Conservation (phyloP, 108 stramenopile genomes). For the Cyclotella kingstonii region DNA sequence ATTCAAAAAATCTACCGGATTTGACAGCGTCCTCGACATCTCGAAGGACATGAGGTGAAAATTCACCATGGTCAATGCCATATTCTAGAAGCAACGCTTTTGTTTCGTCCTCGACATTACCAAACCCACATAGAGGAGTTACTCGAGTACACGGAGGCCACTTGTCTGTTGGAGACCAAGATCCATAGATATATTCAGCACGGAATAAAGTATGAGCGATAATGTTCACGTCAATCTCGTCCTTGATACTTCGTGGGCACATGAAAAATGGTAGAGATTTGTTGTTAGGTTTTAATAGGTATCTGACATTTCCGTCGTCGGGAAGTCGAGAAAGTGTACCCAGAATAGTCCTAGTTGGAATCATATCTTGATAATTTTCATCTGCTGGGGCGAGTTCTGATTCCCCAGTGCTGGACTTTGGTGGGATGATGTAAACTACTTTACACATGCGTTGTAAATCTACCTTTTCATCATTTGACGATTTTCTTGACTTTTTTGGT, state of each 20-base stretch:
- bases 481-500: slow-evolving; percentile 21
- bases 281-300: slow-evolving; percentile 65
- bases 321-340: slow-evolving; percentile 54
- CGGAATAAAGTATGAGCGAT: slow-evolving; percentile 42
- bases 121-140: slow-evolving; percentile 61
- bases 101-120: slow-evolving; percentile 89
- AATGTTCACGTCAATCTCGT: slow-evolving; percentile 22
- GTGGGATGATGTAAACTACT: slow-evolving; percentile 65
- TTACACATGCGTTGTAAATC: slow-evolving; percentile 49
- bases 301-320: slow-evolving; percentile 27
- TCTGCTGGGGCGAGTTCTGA: slow-evolving; percentile 33
- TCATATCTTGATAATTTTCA: slow-evolving; percentile 22
- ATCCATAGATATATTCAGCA: slow-evolving; percentile 61
- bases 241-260: slow-evolving; percentile 35
- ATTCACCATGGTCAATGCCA: slow-evolving; percentile 90
- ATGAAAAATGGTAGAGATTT: slow-evolving; percentile 58
- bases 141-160: slow-evolving; percentile 82
- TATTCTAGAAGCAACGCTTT: slow-evolving; percentile 77
- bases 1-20: slow-evolving; percentile 50
- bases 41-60: slow-evolving; percentile 61
- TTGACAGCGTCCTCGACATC: slow-evolving; percentile 70
- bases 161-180: slow-evolving; percentile 56
- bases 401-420: slow-evolving; percentile 36
- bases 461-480: slow-evolving; percentile 7
- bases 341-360: slow-evolving; percentile 55